Evolutionary conservation across 192 early-diverging fungal genomes (phyloP), one percentile per base, ranked within the genome.

Genomic region (Coemansia aciculifera): DNA sequence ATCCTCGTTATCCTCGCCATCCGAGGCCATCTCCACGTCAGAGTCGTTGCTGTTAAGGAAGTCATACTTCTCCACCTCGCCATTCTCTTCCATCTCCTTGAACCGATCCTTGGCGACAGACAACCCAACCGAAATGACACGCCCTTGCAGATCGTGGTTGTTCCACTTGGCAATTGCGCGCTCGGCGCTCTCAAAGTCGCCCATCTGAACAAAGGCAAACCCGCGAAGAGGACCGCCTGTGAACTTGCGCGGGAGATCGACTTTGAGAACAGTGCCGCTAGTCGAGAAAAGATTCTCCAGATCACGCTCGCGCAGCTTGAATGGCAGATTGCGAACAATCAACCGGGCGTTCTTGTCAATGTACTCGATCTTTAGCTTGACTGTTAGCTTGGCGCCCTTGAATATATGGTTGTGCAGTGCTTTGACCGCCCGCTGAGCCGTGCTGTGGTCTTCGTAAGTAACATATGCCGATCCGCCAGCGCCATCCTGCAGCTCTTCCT

Each of bases 151-250:
- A 52, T 88, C 83, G 36, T 84, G 73, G 31, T 86, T 90, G 79
- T 97, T 91, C 77, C 95, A 75, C 27, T 79, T 89, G 19, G 86
- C 79, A 10, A 94, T 84, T 0, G 90, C 92, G 64, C 85, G 82
- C 65, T 88, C 85, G 0, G 91, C 92, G 34, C 93, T 90, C 27
- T 83, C 82, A 36, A 86, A 65, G n/a, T 83, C 88, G 63, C 83
- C 86, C 77, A 92, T 92, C 69, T 96, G 92, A 37, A 98, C 88
- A 81, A 97, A 97, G 15, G 88, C 96, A 87, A 97, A 96, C 3
- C 96, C 96, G 36, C 86, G 81, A 19, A 92, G 72, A 32, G 90
- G 93, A 31, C 93, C 92, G 39, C 89, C 88, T 3, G 80, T 86
- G 34, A 75, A 88, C 64, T 91, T 93, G 68, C 86, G 86, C 2